Evolutionary conservation across 75 land plant genomes (phyloP), one percentile per base, ranked within the genome.

Genomic region (Pinus taeda): DNA sequence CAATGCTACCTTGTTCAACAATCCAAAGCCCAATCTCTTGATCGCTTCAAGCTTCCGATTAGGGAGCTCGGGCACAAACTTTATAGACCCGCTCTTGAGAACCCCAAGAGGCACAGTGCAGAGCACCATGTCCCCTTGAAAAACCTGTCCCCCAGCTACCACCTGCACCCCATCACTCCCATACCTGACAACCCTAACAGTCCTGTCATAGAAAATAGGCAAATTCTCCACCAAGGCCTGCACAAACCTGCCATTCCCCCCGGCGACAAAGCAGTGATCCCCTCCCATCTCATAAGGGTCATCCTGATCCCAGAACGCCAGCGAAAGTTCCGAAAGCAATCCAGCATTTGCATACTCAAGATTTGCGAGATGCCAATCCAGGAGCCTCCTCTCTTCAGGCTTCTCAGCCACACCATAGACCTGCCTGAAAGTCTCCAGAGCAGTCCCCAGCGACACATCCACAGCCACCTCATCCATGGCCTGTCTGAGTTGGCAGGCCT

Each of bases 251-350:
- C 80, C 89, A 82, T 95, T 95, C 20, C 98, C 98, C 2, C 98
- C 97, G n/a, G 97, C 88, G 4, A 96, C 79, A 70, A 96, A 94
- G 57, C 97, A 94, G 66, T 96, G 98, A 64, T 96, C 98, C 18
- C 98, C 98, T 57, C 96, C 98, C 98, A 96, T 96, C 65, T 93
- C 98, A 86, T 86, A 94, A 8, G 95, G 97, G 74, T 96, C 98
- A 82, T 96, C 97, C 59, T 93, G 98, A 77, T 96, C 97, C 98
- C 98, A 93, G 74, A 80, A 89, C 0, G 89, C 92, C 77, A 96
- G 81, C 6, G 97, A 94, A 37, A 96, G 84, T n/a, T 87, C 81
- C 18, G 95, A 85, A 74, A 95, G 89, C 81, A 88, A 75, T 6
- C 85, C 79, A 5, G 98, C 98, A 88, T 95, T 95, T 4, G 98